Conservation (phyloP, 2,329 filamentous ascomycete genomes). For the Cadophora sp. region DNA sequence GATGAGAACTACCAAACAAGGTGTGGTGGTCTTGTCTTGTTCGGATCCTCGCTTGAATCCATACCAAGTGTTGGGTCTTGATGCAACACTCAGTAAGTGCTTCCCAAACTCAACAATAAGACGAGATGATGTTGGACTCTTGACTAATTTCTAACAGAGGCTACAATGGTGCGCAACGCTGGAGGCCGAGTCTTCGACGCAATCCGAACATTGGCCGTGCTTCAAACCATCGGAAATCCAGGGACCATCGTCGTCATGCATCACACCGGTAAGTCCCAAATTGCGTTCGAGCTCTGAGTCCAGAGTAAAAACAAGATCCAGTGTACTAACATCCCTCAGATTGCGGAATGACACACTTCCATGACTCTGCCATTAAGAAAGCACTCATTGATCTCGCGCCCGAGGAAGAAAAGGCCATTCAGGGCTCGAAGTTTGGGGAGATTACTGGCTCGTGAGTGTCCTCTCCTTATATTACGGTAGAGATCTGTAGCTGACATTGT, state of each 20-base stretch:
- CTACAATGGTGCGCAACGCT: slow-evolving; percentile 36
- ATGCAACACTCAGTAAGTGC: slow-evolving; percentile 29
- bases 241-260: slow-evolving; percentile 37
- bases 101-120: not conserved
- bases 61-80: slow-evolving; percentile 35
- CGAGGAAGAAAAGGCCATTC: slow-evolving; percentile 24
- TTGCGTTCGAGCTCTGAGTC: too few species aligned
- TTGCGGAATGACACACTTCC: slow-evolving; percentile 35
- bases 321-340: too few species aligned
- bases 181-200: slow-evolving; percentile 35
- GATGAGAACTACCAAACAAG: slow-evolving; percentile 25
- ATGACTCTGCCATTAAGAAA: slow-evolving; percentile 29
- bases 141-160: slow-evolving; percentile 25
- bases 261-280: slow-evolving; percentile 30
- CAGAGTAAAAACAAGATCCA: too few species aligned
- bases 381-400: slow-evolving; percentile 31
- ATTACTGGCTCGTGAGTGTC: slow-evolving; percentile 29
- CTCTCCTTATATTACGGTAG: not conserved
- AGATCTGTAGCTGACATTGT: not conserved
- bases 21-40: slow-evolving; percentile 35
- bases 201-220: slow-evolving; percentile 30
- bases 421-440: slow-evolving; percentile 32
- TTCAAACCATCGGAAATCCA: slow-evolving; percentile 33
- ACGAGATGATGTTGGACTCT: not conserved
- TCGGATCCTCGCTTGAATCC: slow-evolving; percentile 36